Evolutionary conservation across 306 rosid genomes (phyloP).

Genomic region (apple (Malus domestica)): DNA sequence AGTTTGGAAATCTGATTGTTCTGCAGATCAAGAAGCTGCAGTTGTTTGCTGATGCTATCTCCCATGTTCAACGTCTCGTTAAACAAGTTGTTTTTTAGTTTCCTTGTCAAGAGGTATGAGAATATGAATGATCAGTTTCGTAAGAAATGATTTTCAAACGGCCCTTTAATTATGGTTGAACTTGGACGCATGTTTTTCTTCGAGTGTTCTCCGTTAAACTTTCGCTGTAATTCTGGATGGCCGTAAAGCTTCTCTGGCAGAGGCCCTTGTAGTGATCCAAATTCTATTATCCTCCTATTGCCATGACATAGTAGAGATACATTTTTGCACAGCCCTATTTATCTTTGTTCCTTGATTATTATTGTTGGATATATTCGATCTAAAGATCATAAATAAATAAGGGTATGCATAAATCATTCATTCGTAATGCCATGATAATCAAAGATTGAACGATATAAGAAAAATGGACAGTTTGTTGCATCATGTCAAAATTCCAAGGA

Average conservation of each 20-base stretch:
- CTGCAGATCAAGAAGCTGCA: conserved; percentile 78
- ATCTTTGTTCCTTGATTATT: too few species aligned
- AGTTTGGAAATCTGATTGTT: conserved; percentile 56
- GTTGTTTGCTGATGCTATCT: conserved; percentile 41
- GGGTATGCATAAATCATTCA: fast-evolving
- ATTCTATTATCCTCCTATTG: conserved; percentile 48
- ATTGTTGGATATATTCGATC: too few species aligned
- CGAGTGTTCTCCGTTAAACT: conserved; percentile 21
- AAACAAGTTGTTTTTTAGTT: conserved; percentile 50
- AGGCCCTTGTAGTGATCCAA: conserved; percentile 59
- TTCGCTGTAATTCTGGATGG: conserved; percentile 69
- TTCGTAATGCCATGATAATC: too few species aligned
- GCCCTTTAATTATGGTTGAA: neutral
- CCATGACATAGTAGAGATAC: neutral
- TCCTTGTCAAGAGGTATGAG: conserved; percentile 39
- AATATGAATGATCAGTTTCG: neutral
- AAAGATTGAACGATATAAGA: too few species aligned
- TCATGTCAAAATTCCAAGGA: conserved; percentile 26
- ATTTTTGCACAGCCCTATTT: neutral
- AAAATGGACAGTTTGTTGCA: too few species aligned
- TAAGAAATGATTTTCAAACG: too few species aligned
- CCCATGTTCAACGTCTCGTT: conserved; percentile 63
- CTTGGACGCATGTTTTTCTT: neutral
- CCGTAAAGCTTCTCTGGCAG: conserved; percentile 62
- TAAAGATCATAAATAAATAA: too few species aligned